Percentiles rank a stretch among this genome's conserved stretches.
phyloP scores from a whole-genome alignment of 768 basidiomycete species.

The Suillus bovinus region DNA sequence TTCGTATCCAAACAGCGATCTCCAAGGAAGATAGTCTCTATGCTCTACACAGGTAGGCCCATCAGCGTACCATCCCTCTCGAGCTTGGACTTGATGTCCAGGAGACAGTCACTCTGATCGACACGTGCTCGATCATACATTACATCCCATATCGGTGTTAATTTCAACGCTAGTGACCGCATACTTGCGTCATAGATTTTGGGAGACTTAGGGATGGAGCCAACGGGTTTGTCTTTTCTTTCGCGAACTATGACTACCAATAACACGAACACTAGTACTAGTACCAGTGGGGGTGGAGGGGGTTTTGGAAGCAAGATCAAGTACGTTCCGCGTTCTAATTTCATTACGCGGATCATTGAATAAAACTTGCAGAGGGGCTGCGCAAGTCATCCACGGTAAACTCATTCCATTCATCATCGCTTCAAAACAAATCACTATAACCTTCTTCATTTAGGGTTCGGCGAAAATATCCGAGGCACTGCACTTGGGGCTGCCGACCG shows the following conservation, averaged over 20 bases:
- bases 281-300: neutral
- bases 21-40: neutral
- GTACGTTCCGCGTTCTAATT: neutral
- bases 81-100: neutral
- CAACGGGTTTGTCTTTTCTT: neutral
- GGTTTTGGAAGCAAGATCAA: conserved; percentile 21
- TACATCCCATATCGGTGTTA: neutral
- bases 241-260: conserved; percentile 1
- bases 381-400: conserved; percentile 38
- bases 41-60: neutral
- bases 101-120: conserved; percentile 1
- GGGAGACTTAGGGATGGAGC: neutral
- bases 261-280: neutral
- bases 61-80: neutral
- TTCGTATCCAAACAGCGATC: neutral
- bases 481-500: conserved; percentile 41
- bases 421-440: neutral
- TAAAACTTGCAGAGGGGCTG: conserved; percentile 33
- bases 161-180: conserved; percentile 6
- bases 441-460: conserved; percentile 33
- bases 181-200: conserved; percentile 11
- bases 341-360: neutral
- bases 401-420: neutral
- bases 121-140: conserved; percentile 3
- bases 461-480: conserved; percentile 47